Percentiles rank a stretch among this genome's conserved stretches.
Conservation (phyloP, 2,329 filamentous ascomycete species). For the Colletotrichum tropicale region DNA sequence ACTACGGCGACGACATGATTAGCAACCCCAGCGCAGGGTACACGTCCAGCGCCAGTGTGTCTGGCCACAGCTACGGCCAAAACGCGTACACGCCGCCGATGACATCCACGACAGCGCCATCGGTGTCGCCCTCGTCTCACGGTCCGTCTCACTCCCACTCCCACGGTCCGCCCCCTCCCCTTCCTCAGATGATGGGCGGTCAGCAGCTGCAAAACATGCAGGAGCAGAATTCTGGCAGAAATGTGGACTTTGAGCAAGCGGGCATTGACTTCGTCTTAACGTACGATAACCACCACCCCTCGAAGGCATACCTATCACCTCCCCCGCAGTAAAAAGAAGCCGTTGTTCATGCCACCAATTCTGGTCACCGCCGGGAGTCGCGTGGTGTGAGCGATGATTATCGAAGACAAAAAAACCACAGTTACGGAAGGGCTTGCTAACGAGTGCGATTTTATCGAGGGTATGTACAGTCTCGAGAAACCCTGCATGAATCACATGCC, state of each 20-base stretch:
- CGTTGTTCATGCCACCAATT: slow-evolving; percentile 9
- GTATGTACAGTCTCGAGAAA: slow-evolving; percentile 75
- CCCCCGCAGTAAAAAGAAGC: slow-evolving; percentile 53
- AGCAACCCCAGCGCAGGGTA: slow-evolving; percentile 53
- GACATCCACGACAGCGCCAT: slow-evolving; percentile 47
- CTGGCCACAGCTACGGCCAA: slow-evolving; percentile 62
- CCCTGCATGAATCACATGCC: slow-evolving; percentile 93
- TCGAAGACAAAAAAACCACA: slow-evolving; percentile 12
- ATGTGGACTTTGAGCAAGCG: slow-evolving; percentile 77
- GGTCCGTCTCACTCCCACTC: slow-evolving; percentile 21
- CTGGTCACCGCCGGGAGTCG: slow-evolving; percentile 9
- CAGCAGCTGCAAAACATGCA: slow-evolving; percentile 33
- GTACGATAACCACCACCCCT: slow-evolving; percentile 68
- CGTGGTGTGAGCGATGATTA: slow-evolving; percentile 12
- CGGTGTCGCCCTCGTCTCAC: slow-evolving; percentile 38
- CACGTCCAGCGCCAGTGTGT: slow-evolving; percentile 60
- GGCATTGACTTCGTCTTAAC: slow-evolving; percentile 91
- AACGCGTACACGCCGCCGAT: slow-evolving; percentile 53
- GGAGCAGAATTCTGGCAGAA: slow-evolving; percentile 34
- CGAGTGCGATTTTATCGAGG: slow-evolving; percentile 41
- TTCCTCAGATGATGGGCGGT: slow-evolving; percentile 29
- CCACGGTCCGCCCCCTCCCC: slow-evolving; percentile 21
- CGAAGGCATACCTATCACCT: slow-evolving; percentile 70
- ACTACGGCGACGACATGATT: slow-evolving; percentile 44
- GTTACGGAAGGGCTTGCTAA: slow-evolving; percentile 42